phyloP scores from a whole-genome alignment of 139 green algal species.

The Tetraselmis chui region DNA sequence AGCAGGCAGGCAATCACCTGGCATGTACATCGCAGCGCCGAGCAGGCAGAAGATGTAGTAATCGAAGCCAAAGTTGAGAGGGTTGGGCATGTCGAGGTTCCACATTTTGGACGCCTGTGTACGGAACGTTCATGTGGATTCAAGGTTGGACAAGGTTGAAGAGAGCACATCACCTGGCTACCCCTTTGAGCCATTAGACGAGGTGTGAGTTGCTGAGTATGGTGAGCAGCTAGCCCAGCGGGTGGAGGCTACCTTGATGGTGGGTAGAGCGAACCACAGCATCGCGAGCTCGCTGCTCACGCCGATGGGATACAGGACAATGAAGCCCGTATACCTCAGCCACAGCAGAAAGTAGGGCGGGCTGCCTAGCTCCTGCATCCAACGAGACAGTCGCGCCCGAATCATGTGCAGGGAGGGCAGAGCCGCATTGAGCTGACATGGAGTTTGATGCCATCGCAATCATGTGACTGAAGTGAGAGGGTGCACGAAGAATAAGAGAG shows the following conservation, averaged over 20 bases:
- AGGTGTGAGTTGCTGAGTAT: conserved; percentile 1
- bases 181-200: background rate
- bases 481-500: too few relatives aligned
- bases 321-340: conserved; percentile 86
- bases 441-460: too few relatives aligned
- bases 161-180: too few relatives aligned
- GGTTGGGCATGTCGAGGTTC: conserved; percentile 70
- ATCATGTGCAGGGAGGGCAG: too few relatives aligned
- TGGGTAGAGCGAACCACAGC: conserved; percentile 58
- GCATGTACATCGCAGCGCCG: conserved; percentile 41
- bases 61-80: conserved; percentile 71
- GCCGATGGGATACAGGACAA: conserved; percentile 87
- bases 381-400: background rate
- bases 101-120: conserved; percentile 12
- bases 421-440: background rate
- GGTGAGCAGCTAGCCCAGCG: background rate
- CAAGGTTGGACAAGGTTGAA: too few relatives aligned
- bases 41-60: conserved; percentile 58
- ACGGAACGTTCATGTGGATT: too few relatives aligned
- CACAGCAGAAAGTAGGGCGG: conserved; percentile 67
- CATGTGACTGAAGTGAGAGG: too few relatives aligned
- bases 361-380: conserved; percentile 37
- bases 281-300: conserved; percentile 79
- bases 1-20: too few relatives aligned
- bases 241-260: conserved; percentile 29